Percentiles rank a stretch among this genome's conserved stretches.
Evolutionary conservation across 192 early-diverging fungal species (phyloP).

Genomic region (Gamsiella multidivaricata): DNA sequence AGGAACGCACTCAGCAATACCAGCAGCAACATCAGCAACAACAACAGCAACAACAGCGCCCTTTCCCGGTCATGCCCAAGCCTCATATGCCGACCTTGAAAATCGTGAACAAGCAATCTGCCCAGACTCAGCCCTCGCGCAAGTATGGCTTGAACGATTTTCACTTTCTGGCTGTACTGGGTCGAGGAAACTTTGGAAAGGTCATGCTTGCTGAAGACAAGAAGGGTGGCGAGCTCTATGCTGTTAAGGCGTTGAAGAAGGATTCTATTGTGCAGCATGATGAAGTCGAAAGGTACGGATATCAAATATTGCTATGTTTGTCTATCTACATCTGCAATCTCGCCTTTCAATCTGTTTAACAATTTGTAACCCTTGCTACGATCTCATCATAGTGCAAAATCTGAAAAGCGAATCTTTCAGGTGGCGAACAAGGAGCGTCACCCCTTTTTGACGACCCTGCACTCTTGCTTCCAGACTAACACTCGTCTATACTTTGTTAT

Average conservation of each 20-base stretch:
- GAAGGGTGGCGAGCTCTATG: slow-evolving; percentile 82
- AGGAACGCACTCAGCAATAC: slow-evolving; percentile 39
- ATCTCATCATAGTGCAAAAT: slow-evolving; percentile 68
- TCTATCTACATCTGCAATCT: not conserved
- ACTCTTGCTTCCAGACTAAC: slow-evolving; percentile 96
- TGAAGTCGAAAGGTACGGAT: slow-evolving; percentile 75
- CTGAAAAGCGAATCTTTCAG: slow-evolving; percentile 97
- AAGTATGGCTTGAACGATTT: slow-evolving; percentile 91
- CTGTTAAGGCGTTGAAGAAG: slow-evolving; percentile 98
- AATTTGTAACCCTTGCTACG: not conserved
- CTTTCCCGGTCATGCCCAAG: slow-evolving; percentile 42
- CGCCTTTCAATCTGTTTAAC: not conserved
- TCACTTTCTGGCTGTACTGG: slow-evolving; percentile 91
- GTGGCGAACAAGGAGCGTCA: slow-evolving; percentile 91
- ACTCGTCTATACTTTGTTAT: slow-evolving; percentile 97
- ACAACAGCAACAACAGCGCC: slow-evolving; percentile 22
- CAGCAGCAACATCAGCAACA: slow-evolving; percentile 30
- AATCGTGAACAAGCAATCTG: slow-evolving; percentile 36
- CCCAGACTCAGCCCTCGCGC: slow-evolving; percentile 24
- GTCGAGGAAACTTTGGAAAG: slow-evolving; percentile 99
- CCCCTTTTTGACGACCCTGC: slow-evolving; percentile 95
- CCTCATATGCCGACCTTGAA: slow-evolving; percentile 40
- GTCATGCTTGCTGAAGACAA: slow-evolving; percentile 98
- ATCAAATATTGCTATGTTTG: not conserved
- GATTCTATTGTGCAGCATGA: slow-evolving; percentile 98